phyloP scores from a whole-genome alignment of 441 rosid species.

The Syzygium malaccense region DNA sequence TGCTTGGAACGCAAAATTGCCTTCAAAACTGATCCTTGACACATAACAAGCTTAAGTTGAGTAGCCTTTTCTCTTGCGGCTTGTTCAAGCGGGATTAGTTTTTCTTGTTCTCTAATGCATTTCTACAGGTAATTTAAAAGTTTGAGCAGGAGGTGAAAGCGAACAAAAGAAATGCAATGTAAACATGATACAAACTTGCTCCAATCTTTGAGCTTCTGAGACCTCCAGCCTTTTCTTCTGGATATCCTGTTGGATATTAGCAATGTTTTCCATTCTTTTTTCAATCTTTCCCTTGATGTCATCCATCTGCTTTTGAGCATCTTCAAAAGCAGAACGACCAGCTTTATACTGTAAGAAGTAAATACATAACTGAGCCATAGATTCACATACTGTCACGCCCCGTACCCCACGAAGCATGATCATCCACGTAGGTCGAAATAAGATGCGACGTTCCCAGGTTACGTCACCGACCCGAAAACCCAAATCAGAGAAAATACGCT shows the following conservation, averaged over 20 bases:
- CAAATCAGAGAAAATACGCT: no score
- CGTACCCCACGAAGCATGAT: no score
- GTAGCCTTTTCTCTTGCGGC: constrained; percentile 86
- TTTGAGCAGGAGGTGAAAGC: constrained; percentile 4
- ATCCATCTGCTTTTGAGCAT: constrained; percentile 72
- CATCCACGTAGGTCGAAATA: no score
- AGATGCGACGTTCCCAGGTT: no score
- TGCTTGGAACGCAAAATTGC: constrained; percentile 83
- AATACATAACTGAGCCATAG: constrained; percentile 10
- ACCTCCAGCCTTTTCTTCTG: constrained; percentile 57
- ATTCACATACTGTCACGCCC: no score
- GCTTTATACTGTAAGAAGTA: constrained; percentile 69
- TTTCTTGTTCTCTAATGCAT: constrained; percentile 74
- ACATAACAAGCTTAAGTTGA: constrained; percentile 69
- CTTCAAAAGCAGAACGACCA: constrained; percentile 60
- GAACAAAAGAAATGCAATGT: neutral
- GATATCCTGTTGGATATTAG: constrained; percentile 43
- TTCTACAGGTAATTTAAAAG: constrained; percentile 40
- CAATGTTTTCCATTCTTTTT: constrained; percentile 31
- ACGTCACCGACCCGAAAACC: no score
- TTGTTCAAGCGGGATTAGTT: constrained; percentile 75
- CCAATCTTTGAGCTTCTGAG: constrained; percentile 58
- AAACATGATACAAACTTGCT: constrained; percentile 42
- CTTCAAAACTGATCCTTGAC: constrained; percentile 86
- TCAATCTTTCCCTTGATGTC: constrained; percentile 40